A percentile compares a stretch with the other conserved stretches of the same genome.
Conservation (phyloP, 1,139 yeast species). For the Protomyces gravidus region DNA sequence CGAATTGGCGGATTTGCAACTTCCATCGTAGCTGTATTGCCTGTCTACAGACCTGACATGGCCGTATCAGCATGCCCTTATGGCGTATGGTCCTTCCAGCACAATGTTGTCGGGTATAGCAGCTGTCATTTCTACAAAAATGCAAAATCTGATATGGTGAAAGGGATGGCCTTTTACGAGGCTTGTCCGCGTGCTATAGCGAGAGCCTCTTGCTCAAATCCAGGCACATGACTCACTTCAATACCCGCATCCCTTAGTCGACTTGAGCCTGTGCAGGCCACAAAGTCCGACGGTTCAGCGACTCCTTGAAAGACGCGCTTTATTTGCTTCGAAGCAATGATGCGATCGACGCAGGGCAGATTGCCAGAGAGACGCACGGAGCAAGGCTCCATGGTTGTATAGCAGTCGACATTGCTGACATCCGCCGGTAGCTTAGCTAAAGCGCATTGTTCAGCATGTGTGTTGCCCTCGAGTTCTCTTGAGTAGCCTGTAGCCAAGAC, state of each 20-base stretch:
- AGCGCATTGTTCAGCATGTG: constrained; percentile 98
- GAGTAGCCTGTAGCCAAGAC: constrained; percentile 79
- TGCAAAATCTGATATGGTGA: too few relatives aligned
- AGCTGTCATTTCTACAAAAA: too few relatives aligned
- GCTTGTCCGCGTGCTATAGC: constrained; percentile 67
- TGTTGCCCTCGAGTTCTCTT: constrained; percentile 87
- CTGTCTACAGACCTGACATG: neutral
- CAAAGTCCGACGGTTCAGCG: constrained; percentile 82
- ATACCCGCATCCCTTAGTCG: constrained; percentile 56
- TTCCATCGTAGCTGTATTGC: neutral
- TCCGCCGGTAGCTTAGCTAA: constrained; percentile 55
- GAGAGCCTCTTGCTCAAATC: constrained; percentile 70
- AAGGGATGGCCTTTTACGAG: neutral
- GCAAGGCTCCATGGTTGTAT: constrained; percentile 98
- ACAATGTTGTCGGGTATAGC: too few relatives aligned
- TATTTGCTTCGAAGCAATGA: constrained; percentile 54
- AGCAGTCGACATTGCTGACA: constrained; percentile 75
- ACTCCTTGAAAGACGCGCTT: constrained; percentile 86
- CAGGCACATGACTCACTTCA: constrained; percentile 75
- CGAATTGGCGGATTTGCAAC: neutral
- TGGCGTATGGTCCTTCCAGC: too few relatives aligned
- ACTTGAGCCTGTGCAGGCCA: constrained; percentile 62
- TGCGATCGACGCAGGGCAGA: constrained; percentile 78
- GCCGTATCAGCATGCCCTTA: neutral
- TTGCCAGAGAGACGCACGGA: constrained; percentile 85